phyloP scores from a whole-genome alignment of 495 filamentous ascomycete genomes.

The Penicillium maclennaniae region DNA sequence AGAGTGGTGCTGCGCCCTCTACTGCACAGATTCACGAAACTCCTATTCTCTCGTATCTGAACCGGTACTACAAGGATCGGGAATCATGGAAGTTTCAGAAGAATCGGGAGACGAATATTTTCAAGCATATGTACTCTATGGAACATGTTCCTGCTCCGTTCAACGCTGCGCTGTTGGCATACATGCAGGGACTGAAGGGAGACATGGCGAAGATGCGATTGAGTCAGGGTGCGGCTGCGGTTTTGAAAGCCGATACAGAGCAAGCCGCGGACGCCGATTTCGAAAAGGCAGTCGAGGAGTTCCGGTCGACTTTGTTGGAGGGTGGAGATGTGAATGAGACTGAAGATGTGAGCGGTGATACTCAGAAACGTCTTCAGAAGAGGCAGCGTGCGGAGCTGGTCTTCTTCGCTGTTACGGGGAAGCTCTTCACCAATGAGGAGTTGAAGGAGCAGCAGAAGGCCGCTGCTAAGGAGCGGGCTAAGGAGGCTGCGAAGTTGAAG shows the following conservation, averaged over 20 bases:
- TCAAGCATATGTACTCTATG: constrained; percentile 74
- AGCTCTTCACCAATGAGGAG: constrained; percentile 27
- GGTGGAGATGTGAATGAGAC: constrained; percentile 30
- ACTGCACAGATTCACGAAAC: constrained; percentile 35
- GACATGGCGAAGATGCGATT: constrained; percentile 56
- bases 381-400: constrained; percentile 46
- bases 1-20: constrained; percentile 11
- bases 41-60: constrained; percentile 69
- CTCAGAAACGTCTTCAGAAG: constrained; percentile 36
- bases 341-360: constrained; percentile 40
- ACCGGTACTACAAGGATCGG: constrained; percentile 61
- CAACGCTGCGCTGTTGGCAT: constrained; percentile 60
- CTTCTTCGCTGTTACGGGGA: constrained; percentile 38
- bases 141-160: constrained; percentile 61
- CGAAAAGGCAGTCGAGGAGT: constrained; percentile 48
- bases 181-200: constrained; percentile 70
- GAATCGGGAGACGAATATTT: constrained; percentile 72
- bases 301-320: constrained; percentile 30
- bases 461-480: constrained; percentile 24
- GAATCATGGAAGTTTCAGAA: constrained; percentile 91
- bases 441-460: constrained; percentile 15
- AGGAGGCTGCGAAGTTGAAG: constrained; percentile 34
- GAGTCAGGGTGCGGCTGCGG: constrained; percentile 56
- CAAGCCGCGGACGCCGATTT: constrained; percentile 43
- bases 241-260: constrained; percentile 42